Conservation (phyloP, 148 eudicot genomes). For the Fagopyrum esculentum region DNA sequence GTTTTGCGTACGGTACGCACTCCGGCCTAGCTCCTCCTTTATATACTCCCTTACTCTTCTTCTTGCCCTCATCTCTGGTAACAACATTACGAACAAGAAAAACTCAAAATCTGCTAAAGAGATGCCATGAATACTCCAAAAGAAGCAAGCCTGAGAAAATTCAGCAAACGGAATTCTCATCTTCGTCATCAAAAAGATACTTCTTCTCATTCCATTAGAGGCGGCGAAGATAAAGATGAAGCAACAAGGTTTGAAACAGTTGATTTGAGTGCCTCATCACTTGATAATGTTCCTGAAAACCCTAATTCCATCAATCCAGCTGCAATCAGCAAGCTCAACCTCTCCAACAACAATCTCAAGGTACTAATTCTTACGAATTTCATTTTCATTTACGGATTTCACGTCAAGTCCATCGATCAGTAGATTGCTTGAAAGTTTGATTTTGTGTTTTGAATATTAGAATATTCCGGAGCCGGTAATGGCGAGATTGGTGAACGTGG, state of each 20-base stretch:
- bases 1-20: background rate
- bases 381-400: background rate
- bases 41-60: background rate
- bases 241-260: conserved; percentile 25
- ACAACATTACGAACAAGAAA: too few relatives aligned
- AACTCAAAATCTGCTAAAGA: too few relatives aligned
- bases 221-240: background rate
- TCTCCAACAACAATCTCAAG: conserved; percentile 74
- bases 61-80: background rate
- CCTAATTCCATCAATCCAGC: conserved; percentile 40
- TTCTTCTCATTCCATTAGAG: background rate
- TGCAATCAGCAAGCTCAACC: conserved; percentile 55
- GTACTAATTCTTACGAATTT: background rate
- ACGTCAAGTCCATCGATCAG: too few relatives aligned
- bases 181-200: background rate
- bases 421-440: background rate
- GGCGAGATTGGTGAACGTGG: conserved; percentile 63
- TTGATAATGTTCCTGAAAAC: conserved; percentile 37
- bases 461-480: conserved; percentile 61
- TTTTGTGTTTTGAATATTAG: conserved; percentile 19
- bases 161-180: background rate
- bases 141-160: background rate
- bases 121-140: background rate
- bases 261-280: conserved; percentile 55
- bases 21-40: background rate